Evolutionary conservation across 805 yeast species (phyloP), one percentile per base, ranked within the genome.

Genomic region (Priceomyces castillae): DNA sequence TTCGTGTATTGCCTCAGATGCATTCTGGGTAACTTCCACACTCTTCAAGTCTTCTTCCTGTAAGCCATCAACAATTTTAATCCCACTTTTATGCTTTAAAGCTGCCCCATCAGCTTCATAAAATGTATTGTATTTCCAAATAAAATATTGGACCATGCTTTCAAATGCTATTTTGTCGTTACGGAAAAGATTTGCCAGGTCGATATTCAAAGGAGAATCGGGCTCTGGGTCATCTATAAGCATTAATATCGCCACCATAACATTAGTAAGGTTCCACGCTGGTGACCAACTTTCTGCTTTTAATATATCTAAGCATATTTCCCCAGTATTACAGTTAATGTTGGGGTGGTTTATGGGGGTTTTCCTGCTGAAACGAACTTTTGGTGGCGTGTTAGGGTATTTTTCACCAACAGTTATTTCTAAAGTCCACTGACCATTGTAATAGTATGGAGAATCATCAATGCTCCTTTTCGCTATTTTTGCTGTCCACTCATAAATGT

Each of bases 131-230:
- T 56, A 33, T 45, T 65, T 66, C 76, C 76, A 71, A 31, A 71
- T 65, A 34, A 54, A 61, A 47, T 62, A 66, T 48, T 71, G 75
- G 7, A 62, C 72, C 49, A 69, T 51, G 42, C 69, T 63, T 49
- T 67, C 70, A 47, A 65, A 70, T 3, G 69, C 76, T 12, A 48
- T 40, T 33, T 53, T 57, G 16, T 76, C 78, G 33, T 62, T 60
- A 45, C 82, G 73, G 46, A 71, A 66, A 26, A 84, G 53, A 50
- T 80, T 82, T 4, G 89, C 86, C 61, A 82, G 69, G 56, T 85
- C 90, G 12, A 85, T 69, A 53, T 85, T 82, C 40, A 85, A 61
- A 0, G 92, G 92, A 33, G 86, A 79, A 47, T 80, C 80, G 0
- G 87, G 84, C 54, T 81, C 89, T 0, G 90, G 90, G 39, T 79